Evolutionary conservation across 257 asterid genomes (phyloP).

Genomic region (Fraxinus quadrangulata): DNA sequence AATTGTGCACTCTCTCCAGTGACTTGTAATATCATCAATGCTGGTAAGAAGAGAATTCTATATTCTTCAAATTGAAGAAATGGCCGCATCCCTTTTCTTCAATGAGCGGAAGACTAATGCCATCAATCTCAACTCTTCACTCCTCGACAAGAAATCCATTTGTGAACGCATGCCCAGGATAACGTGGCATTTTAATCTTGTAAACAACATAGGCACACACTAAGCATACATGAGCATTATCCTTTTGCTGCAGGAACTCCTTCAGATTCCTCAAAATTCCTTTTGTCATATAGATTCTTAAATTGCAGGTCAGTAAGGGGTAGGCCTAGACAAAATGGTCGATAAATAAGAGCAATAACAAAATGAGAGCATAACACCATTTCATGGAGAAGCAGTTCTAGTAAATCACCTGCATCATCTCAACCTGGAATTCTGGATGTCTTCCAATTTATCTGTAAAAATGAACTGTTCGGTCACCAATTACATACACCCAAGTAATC

Average conservation of each 20-base stretch:
- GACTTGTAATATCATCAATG: too few relatives aligned
- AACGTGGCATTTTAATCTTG: background rate
- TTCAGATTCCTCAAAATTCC: too few relatives aligned
- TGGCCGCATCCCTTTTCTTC: background rate
- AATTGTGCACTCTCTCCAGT: too few relatives aligned
- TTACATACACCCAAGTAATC: background rate
- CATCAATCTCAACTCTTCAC: background rate
- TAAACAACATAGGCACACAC: background rate
- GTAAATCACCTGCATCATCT: slow-evolving; percentile 30
- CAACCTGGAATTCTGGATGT: slow-evolving; percentile 46
- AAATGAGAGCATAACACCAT: background rate
- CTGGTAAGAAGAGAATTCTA: background rate
- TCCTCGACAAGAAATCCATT: background rate
- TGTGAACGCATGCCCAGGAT: background rate
- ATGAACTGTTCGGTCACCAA: background rate
- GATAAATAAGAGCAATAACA: background rate
- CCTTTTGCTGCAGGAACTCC: slow-evolving; percentile 6
- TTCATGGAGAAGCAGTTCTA: slow-evolving; percentile 18
- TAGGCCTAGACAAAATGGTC: slow-evolving; percentile 25
- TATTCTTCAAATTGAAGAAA: background rate
- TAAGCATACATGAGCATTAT: slow-evolving; percentile 2
- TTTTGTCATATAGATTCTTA: slow-evolving; percentile 49
- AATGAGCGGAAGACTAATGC: background rate
- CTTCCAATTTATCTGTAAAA: slow-evolving; percentile 57
- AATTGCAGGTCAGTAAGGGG: slow-evolving; percentile 25